Evolutionary conservation across 2,329 filamentous ascomycete species (phyloP), one percentile per base, ranked within the genome.

Genomic region (Trichoderma breve): DNA sequence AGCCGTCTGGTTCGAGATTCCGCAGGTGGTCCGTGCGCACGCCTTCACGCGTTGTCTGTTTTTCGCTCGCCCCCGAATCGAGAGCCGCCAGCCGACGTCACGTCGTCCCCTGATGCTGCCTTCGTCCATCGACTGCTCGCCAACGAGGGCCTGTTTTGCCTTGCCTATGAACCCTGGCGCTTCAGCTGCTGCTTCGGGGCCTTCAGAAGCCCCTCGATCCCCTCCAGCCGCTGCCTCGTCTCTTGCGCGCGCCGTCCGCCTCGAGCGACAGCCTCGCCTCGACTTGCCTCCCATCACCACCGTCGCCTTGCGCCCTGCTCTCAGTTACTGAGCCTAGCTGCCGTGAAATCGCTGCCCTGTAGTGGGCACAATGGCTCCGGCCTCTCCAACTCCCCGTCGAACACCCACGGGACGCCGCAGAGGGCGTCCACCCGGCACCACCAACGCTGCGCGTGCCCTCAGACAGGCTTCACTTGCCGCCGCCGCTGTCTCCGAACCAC

Each of bases 401-500:
- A 80, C 81, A 24, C 79, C 82, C 8, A 83, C 83, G 39, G 83
- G 82, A 62, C 82, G 85, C 65, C 85, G 84, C 66, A 81, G 85
- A 70, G 85, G 85, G 66, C 82, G 86, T 55, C 85, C 86, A 28
- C 82, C 81, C 3, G 83, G 83, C 58, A 80, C 82, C 11, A 83
- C 82, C 36, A 84, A 83, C 73, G 82, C 83, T 47, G 80, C 80
- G 70, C 81, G 82, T 74, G 81, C 81, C 28, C 81, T 81, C 51
- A 80, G 83, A 72, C 79, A 80, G 65, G 81, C 79, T 18, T 79
- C 79, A 34, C 74, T 78, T 51, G 77, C 79, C 30, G 79, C 77
- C 21, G 77, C 79, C 14, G 77, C 78, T 21, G 77, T 81, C 55
- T 84, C 86, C 62, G 91, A 92, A 75, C 90, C 91, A 30, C 90